Evolutionary conservation across 352 stramenopile genomes (phyloP).

Genomic region (Globisporangium takayamanum): DNA sequence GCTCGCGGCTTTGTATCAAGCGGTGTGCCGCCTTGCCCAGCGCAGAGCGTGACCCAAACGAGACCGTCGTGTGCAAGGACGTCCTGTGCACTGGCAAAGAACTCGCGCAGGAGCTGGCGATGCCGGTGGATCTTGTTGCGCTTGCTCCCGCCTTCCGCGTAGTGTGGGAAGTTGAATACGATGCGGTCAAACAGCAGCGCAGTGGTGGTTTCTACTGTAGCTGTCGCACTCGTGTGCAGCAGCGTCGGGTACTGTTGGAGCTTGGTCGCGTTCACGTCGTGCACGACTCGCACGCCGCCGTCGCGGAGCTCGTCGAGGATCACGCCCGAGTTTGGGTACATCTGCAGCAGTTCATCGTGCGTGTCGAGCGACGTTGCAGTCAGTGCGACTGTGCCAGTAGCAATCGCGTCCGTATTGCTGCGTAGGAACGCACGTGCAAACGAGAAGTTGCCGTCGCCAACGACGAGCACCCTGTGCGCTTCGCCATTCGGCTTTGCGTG

Average conservation of each 20-base stretch:
- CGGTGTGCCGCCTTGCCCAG: conserved; percentile 73
- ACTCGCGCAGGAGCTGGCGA: conserved; percentile 65
- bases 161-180: conserved; percentile 88
- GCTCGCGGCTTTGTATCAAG: conserved; percentile 51
- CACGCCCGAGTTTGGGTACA: conserved; percentile 57
- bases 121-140: conserved; percentile 84
- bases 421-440: conserved; percentile 69
- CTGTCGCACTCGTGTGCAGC: background rate
- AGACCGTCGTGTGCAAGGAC: conserved; percentile 51
- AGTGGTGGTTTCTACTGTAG: background rate
- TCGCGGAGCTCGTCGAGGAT: conserved; percentile 51
- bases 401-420: conserved; percentile 27
- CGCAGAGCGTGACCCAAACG: conserved; percentile 78
- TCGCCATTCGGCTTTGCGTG: conserved; percentile 8
- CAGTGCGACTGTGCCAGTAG: conserved; percentile 15
- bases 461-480: conserved; percentile 44
- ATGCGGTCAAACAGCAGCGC: conserved; percentile 46
- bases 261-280: conserved; percentile 67
- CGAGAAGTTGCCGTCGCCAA: conserved; percentile 84
- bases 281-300: conserved; percentile 46
- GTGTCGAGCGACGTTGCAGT: conserved; percentile 71
- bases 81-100: conserved; percentile 58
- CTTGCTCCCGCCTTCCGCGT: conserved; percentile 61
- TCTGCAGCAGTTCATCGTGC: conserved; percentile 48
- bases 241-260: conserved; percentile 36